These are phyloP conservation scores for Zygnema circumcarinatum DNA, from an alignment of 139 green algal species.

Conservation along the genomic window DNA sequence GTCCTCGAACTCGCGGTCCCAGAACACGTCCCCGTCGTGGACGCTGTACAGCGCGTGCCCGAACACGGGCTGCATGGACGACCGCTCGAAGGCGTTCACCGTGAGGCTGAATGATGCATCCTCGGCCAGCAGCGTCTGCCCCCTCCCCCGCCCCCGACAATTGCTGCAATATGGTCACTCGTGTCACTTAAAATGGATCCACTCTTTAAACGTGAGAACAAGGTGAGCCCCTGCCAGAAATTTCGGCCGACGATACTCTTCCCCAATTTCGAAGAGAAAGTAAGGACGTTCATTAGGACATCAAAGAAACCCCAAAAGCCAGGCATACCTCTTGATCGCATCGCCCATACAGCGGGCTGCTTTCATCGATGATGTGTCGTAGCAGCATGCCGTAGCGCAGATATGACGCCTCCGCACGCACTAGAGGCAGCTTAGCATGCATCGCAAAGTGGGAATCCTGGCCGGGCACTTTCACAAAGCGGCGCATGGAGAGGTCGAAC, in stretches of 20 bases:
- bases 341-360: neutral
- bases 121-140: conserved; percentile 2
- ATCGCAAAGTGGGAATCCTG: conserved; percentile 9
- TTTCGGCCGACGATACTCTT: conserved; percentile 1
- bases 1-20: conserved; percentile 30
- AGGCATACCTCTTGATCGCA: conserved; percentile 3
- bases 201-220: neutral
- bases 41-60: neutral
- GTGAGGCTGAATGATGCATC: conserved; percentile 48
- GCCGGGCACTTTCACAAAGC: conserved; percentile 7
- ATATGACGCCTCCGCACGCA: conserved; percentile 23
- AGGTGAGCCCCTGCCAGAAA: neutral
- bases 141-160: conserved; percentile 15
- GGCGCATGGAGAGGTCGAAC: conserved; percentile 20
- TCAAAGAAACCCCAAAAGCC: neutral
- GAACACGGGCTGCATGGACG: conserved; percentile 56
- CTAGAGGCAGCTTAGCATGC: neutral
- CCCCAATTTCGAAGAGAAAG: neutral
- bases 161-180: neutral
- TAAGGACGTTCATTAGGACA: neutral
- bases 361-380: conserved; percentile 21
- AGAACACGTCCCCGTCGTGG: conserved; percentile 20
- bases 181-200: neutral
- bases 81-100: conserved; percentile 33
- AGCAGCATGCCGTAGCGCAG: conserved; percentile 28